phyloP scores from a whole-genome alignment of 805 yeast genomes.

The Saccharomyces kudriavzevii region DNA sequence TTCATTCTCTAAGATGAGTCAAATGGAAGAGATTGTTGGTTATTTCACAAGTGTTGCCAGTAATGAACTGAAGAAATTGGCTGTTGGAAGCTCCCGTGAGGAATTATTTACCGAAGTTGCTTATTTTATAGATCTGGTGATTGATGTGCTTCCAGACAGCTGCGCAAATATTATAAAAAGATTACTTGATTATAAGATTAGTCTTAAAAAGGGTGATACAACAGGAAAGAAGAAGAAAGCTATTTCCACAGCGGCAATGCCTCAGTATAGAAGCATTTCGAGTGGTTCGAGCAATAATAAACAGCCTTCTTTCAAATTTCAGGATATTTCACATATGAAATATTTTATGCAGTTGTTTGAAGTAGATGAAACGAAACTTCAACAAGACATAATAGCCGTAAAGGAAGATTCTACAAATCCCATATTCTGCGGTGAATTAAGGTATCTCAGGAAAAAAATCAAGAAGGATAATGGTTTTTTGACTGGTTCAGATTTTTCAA shows the following conservation, averaged over 20 bases:
- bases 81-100: slow-evolving; percentile 18
- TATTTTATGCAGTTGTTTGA: slow-evolving; percentile 43
- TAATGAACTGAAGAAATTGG: slow-evolving; percentile 40
- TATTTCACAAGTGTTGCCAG: slow-evolving; percentile 47
- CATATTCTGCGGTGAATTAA: slow-evolving; percentile 15
- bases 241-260: slow-evolving; percentile 7
- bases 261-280: slow-evolving; percentile 1
- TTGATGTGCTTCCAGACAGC: slow-evolving; percentile 11
- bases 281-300: not conserved
- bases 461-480: slow-evolving; percentile 27
- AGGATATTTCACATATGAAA: slow-evolving; percentile 48
- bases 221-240: not conserved
- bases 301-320: slow-evolving; percentile 44
- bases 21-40: slow-evolving; percentile 41
- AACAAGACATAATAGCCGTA: slow-evolving; percentile 41
- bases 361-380: slow-evolving; percentile 42
- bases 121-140: slow-evolving; percentile 18
- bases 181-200: slow-evolving; percentile 35
- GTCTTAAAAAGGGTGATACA: slow-evolving; percentile 1
- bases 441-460: slow-evolving; percentile 3
- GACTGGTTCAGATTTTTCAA: slow-evolving; percentile 32
- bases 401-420: slow-evolving; percentile 13
- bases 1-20: slow-evolving; percentile 29
- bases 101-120: slow-evolving; percentile 21
- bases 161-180: slow-evolving; percentile 29